Conservation (phyloP, 2,329 filamentous ascomycete species). For the Parastagonospora nodorum region DNA sequence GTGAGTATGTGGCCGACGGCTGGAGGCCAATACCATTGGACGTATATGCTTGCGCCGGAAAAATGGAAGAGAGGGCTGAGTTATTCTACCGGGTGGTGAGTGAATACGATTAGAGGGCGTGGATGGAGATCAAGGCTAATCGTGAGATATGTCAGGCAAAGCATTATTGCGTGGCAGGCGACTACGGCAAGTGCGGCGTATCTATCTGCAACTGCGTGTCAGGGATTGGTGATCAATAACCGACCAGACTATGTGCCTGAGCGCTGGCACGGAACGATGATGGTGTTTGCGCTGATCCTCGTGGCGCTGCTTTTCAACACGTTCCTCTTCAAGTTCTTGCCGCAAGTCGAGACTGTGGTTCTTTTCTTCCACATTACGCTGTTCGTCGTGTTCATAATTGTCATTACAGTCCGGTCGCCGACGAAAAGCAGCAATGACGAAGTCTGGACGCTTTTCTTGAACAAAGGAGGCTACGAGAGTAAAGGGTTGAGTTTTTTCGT, state of each 20-base stretch:
- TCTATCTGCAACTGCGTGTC: slow-evolving; percentile 22
- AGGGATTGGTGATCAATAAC: slow-evolving; percentile 40
- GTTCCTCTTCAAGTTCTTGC: slow-evolving; percentile 48
- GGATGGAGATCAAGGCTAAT: neutral
- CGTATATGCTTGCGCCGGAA: slow-evolving; percentile 12
- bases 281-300: slow-evolving; percentile 49
- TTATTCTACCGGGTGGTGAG: slow-evolving; percentile 14
- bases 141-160: neutral
- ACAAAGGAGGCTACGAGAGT: slow-evolving; percentile 49
- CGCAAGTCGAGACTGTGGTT: slow-evolving; percentile 51
- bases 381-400: slow-evolving; percentile 54
- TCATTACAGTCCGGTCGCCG: slow-evolving; percentile 50
- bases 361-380: slow-evolving; percentile 54
- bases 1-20: slow-evolving; percentile 21
- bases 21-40: slow-evolving; percentile 23
- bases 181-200: slow-evolving; percentile 27
- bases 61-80: slow-evolving; percentile 11
- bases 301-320: slow-evolving; percentile 50
- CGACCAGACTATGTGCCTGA: slow-evolving; percentile 41
- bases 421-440: slow-evolving; percentile 41
- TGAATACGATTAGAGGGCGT: neutral
- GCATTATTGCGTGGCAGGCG: slow-evolving; percentile 48
- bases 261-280: slow-evolving; percentile 55
- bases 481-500: slow-evolving; percentile 48
- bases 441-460: slow-evolving; percentile 52